Evolutionary conservation across 768 basidiomycete species (phyloP).

Genomic region (Phanerochaete sordida): DNA sequence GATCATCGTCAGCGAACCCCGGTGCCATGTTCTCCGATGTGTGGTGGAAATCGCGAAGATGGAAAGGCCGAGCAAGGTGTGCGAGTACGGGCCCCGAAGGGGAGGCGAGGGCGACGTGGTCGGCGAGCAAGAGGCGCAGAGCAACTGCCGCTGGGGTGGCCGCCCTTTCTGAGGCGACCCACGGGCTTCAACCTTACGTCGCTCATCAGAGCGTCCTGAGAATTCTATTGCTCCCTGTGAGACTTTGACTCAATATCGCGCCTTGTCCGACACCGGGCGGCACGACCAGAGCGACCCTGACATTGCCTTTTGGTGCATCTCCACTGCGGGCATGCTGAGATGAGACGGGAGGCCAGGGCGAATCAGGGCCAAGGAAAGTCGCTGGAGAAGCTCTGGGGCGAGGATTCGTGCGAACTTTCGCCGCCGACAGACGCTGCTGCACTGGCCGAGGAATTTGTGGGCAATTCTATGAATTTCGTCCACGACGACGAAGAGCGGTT

Average conservation of each 20-base stretch:
- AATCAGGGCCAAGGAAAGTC: not conserved
- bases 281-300: not conserved
- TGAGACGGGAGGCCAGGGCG: not conserved
- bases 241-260: not conserved
- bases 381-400: not conserved
- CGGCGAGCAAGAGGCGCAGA: not conserved
- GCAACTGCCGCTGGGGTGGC: not conserved
- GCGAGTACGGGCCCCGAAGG: not conserved
- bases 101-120: not conserved
- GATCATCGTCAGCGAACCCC: constrained; percentile 37
- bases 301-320: not conserved
- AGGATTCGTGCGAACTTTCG: not conserved
- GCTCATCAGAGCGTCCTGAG: constrained; percentile 1
- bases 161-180: not conserved
- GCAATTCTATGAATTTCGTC: not conserved
- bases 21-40: not conserved
- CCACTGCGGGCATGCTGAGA: not conserved
- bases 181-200: not conserved
- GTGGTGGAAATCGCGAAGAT: not conserved
- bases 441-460: not conserved
- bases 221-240: not conserved
- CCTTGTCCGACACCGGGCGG: not conserved
- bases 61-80: not conserved
- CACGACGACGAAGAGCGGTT: not conserved
- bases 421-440: not conserved